Evolutionary conservation across 257 asterid species (phyloP).

Genomic region (Scutellaria baicalensis): DNA sequence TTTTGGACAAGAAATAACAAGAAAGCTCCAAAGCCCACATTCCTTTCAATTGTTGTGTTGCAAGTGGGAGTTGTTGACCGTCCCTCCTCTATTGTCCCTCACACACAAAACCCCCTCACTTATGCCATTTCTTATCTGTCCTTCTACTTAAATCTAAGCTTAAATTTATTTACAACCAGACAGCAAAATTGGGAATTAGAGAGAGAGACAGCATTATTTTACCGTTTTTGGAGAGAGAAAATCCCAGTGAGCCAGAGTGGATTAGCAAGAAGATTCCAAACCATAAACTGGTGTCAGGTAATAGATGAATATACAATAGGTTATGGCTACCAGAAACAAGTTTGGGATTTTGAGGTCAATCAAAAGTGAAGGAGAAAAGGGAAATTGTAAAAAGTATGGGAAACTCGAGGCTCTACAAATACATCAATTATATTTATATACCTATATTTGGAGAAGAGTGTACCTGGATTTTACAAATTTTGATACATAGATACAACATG

Average conservation of each 20-base stretch:
- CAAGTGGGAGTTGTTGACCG: slow-evolving; percentile 76
- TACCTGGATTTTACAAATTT: no score
- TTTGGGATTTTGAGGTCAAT: slow-evolving; percentile 49
- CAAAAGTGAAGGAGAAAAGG: slow-evolving; percentile 43
- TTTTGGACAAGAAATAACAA: slow-evolving; percentile 23
- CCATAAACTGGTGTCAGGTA: neutral
- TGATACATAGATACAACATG: no score
- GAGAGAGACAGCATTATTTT: neutral
- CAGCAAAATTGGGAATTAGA: neutral
- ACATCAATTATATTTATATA: neutral
- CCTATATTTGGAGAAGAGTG: neutral
- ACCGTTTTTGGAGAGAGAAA: neutral
- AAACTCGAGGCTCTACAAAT: slow-evolving; percentile 19
- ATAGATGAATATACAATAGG: neutral
- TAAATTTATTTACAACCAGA: neutral
- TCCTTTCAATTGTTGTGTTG: slow-evolving; percentile 31
- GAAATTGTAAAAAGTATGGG: slow-evolving; percentile 24
- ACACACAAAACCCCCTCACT: slow-evolving; percentile 12
- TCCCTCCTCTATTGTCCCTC: slow-evolving; percentile 28
- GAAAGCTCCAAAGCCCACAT: slow-evolving; percentile 30
- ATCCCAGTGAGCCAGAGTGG: slow-evolving; percentile 1
- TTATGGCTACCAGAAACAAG: slow-evolving; percentile 10
- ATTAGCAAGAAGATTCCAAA: slow-evolving; percentile 15
- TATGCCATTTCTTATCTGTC: neutral
- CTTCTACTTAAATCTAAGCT: neutral